These are phyloP conservation scores for Amoebophrya sp. DNA, from an alignment of 169 alveolate species.

Conservation along the genomic window DNA sequence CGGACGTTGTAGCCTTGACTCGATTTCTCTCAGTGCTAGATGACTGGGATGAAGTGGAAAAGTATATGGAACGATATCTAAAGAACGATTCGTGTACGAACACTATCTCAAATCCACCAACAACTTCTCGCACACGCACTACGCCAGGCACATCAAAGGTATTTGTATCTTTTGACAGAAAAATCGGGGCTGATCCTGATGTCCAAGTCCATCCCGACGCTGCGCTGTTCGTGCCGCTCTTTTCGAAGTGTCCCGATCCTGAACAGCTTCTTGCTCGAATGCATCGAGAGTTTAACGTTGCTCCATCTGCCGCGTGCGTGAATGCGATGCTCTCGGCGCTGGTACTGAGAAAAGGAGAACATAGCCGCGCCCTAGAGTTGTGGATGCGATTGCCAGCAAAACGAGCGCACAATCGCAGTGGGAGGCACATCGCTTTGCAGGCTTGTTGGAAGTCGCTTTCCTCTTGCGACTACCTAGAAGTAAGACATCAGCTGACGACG, in stretches of 20 bases:
- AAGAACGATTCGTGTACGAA: neutral
- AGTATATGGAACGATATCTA: neutral
- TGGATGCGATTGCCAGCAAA: neutral
- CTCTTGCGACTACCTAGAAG: no score
- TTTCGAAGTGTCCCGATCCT: neutral
- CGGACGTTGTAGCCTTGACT: no score
- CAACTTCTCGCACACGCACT: no score
- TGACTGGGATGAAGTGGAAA: neutral
- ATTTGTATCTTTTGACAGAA: no score
- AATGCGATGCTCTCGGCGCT: neutral
- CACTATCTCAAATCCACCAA: no score
- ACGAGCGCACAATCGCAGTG: neutral
- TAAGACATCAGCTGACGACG: no score
- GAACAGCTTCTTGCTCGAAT: neutral
- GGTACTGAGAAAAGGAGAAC: neutral
- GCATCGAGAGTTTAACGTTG: neutral
- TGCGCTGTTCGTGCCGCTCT: neutral
- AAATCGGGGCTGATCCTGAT: neutral
- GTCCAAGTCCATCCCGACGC: no score
- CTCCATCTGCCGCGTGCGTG: neutral
- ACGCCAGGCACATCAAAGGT: no score
- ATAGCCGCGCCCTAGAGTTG: neutral
- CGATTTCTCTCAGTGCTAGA: no score
- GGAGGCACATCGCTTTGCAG: neutral
- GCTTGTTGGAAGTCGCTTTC: neutral